These are phyloP conservation scores for Zygotorulaspora chibaensis DNA, from an alignment of 805 yeast species.

Conservation along the genomic window DNA sequence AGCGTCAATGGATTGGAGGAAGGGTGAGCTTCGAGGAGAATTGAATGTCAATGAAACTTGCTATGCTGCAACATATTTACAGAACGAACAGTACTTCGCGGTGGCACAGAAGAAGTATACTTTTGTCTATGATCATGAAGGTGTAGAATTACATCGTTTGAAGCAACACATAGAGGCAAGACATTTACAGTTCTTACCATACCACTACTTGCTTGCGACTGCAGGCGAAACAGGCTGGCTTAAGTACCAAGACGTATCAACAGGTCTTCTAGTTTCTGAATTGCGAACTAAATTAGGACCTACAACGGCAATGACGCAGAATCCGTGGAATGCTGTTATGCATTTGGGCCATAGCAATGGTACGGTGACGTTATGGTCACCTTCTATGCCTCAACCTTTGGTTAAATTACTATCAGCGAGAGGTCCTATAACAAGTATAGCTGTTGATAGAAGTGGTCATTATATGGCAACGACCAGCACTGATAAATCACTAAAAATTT, in stretches of 20 bases:
- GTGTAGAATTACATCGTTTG: constrained; percentile 86
- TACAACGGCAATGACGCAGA: constrained; percentile 79
- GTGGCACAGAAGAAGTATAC: constrained; percentile 95
- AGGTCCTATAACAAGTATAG: constrained; percentile 83
- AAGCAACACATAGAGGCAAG: constrained; percentile 87
- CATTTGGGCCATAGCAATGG: constrained; percentile 94
- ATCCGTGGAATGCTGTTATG: constrained; percentile 93
- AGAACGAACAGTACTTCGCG: constrained; percentile 90
- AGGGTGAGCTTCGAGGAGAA: constrained; percentile 77
- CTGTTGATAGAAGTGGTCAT: constrained; percentile 85
- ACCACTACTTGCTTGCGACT: constrained; percentile 80
- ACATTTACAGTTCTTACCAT: constrained; percentile 81
- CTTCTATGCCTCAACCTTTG: constrained; percentile 77
- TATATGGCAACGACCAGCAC: constrained; percentile 93
- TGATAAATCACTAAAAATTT: constrained; percentile 77
- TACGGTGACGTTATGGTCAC: constrained; percentile 90
- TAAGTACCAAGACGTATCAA: constrained; percentile 92
- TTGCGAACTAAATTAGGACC: constrained; percentile 86
- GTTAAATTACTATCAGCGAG: constrained; percentile 75
- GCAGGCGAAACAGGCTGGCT: constrained; percentile 87
- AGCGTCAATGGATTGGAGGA: constrained; percentile 94
- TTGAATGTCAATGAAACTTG: constrained; percentile 84
- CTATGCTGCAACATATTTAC: constrained; percentile 83
- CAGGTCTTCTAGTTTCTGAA: constrained; percentile 83
- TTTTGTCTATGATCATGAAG: constrained; percentile 85